Conservation (phyloP, 2,329 filamentous ascomycete genomes). For the Fusarium sp. region DNA sequence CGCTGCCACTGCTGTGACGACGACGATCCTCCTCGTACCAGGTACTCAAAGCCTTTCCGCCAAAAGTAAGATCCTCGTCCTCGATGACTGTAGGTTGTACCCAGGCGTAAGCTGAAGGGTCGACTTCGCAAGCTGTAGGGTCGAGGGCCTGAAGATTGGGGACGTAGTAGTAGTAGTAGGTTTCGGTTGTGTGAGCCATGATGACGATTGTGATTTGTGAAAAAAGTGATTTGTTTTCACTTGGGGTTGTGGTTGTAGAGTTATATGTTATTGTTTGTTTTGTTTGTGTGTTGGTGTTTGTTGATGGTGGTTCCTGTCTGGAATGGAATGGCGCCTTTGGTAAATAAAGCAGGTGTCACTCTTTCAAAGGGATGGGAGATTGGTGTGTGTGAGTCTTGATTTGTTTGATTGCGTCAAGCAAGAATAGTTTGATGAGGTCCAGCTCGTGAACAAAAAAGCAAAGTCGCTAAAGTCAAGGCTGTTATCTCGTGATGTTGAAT, state of each 20-base stretch:
- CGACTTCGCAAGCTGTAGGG: slow-evolving; percentile 51
- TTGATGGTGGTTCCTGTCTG: slow-evolving; percentile 2
- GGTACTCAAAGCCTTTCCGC: slow-evolving; percentile 68
- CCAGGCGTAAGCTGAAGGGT: slow-evolving; percentile 57
- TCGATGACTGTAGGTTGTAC: slow-evolving; percentile 69
- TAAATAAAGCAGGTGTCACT: slow-evolving; percentile 36
- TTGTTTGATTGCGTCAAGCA: slow-evolving; percentile 40
- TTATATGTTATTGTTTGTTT: slow-evolving; percentile 22
- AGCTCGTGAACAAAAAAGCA: slow-evolving; percentile 28
- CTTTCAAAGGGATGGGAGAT: slow-evolving; percentile 11
- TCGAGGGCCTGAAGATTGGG: slow-evolving; percentile 52
- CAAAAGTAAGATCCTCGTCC: slow-evolving; percentile 71
- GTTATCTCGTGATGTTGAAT: slow-evolving; percentile 8
- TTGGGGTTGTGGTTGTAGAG: background rate
- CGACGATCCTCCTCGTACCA: slow-evolving; percentile 72
- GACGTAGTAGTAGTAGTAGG: slow-evolving; percentile 52
- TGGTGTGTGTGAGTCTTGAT: slow-evolving; percentile 11
- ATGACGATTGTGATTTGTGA: slow-evolving; percentile 11
- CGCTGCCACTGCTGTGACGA: slow-evolving; percentile 56
- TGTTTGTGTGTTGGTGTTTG: slow-evolving; percentile 10
- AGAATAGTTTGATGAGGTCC: slow-evolving; percentile 33
- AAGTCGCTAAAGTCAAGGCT: slow-evolving; percentile 5
- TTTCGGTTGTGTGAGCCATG: slow-evolving; percentile 45
- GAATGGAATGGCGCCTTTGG: slow-evolving; percentile 32
- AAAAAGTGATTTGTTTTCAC: slow-evolving; percentile 12